Evolutionary conservation across 2,329 filamentous ascomycete species (phyloP).

Genomic region (Pestalotiopsis sp.): DNA sequence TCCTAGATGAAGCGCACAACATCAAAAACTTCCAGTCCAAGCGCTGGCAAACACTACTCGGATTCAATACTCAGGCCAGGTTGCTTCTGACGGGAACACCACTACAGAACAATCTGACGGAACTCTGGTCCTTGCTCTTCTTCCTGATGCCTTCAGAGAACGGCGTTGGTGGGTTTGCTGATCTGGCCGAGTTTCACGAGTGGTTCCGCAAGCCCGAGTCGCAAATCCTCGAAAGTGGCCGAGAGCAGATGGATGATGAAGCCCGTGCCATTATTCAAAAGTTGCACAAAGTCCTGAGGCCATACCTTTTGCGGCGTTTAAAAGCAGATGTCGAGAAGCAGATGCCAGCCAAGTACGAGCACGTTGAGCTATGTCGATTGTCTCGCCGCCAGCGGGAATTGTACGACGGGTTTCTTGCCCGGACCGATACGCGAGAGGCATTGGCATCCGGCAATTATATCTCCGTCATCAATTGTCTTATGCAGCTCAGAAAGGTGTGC

Average conservation of each 20-base stretch:
- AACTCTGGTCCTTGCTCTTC: conserved; percentile 95
- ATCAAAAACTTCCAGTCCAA: conserved; percentile 99
- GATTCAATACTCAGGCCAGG: conserved; percentile 87
- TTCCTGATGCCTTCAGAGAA: conserved; percentile 93
- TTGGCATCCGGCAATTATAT: conserved; percentile 93
- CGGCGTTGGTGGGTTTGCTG: conserved; percentile 86
- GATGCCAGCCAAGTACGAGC: conserved; percentile 97
- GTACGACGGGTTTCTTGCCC: conserved; percentile 94
- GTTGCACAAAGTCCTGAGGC: conserved; percentile 89
- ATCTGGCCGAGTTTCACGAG: conserved; percentile 92
- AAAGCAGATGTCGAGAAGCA: conserved; percentile 99
- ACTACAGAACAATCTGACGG: conserved; percentile 93
- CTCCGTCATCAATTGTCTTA: conserved; percentile 96
- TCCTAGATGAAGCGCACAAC: conserved; percentile 97
- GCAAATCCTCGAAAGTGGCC: conserved; percentile 92
- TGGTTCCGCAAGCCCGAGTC: conserved; percentile 96
- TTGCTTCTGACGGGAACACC: conserved; percentile 92
- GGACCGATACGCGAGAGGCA: conserved; percentile 86
- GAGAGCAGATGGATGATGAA: conserved; percentile 93
- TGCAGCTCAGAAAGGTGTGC: conserved; percentile 97
- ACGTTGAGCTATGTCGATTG: conserved; percentile 92
- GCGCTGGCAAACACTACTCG: conserved; percentile 92
- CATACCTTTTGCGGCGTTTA: conserved; percentile 85
- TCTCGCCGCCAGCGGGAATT: conserved; percentile 94
- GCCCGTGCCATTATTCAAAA: conserved; percentile 90